These are phyloP conservation scores for Pythium brachiatum DNA, from an alignment of 352 stramenopile species.

Conservation along the genomic window DNA sequence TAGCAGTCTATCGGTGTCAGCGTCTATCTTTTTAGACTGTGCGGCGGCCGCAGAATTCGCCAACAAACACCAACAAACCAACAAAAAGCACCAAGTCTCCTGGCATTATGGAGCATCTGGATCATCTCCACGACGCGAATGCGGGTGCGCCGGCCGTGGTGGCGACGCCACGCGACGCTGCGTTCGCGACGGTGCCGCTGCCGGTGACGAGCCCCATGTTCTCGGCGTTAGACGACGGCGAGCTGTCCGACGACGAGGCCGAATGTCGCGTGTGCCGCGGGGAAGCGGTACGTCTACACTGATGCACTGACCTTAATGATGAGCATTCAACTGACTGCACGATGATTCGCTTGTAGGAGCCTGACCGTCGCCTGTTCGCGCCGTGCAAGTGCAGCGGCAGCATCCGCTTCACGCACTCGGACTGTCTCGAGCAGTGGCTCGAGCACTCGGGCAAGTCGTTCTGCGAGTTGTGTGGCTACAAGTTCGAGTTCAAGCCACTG, in stretches of 20 bases:
- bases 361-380: slow-evolving; percentile 67
- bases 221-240: not conserved
- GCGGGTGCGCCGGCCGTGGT: not conserved
- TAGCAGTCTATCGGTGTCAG: not conserved
- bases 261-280: slow-evolving; percentile 94
- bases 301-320: not conserved
- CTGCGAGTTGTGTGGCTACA: slow-evolving; percentile 92
- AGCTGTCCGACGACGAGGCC: slow-evolving; percentile 70
- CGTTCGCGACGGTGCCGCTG: not conserved
- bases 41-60: not conserved
- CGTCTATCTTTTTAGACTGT: not conserved
- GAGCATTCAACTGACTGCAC: not conserved
- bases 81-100: not conserved
- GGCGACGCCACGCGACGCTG: no score
- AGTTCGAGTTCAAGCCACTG: slow-evolving; percentile 91
- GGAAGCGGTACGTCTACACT: slow-evolving; percentile 62
- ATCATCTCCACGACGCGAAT: not conserved
- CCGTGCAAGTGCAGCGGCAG: slow-evolving; percentile 94
- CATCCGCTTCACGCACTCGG: slow-evolving; percentile 93
- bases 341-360: slow-evolving; percentile 38
- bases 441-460: slow-evolving; percentile 89
- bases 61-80: not conserved
- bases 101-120: not conserved
- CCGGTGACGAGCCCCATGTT: not conserved
- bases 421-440: slow-evolving; percentile 94